A percentile compares a stretch with the other conserved stretches of the same genome.
phyloP scores from a whole-genome alignment of 1,284 basidiomycete genomes.

The Leccinum solheimii region DNA sequence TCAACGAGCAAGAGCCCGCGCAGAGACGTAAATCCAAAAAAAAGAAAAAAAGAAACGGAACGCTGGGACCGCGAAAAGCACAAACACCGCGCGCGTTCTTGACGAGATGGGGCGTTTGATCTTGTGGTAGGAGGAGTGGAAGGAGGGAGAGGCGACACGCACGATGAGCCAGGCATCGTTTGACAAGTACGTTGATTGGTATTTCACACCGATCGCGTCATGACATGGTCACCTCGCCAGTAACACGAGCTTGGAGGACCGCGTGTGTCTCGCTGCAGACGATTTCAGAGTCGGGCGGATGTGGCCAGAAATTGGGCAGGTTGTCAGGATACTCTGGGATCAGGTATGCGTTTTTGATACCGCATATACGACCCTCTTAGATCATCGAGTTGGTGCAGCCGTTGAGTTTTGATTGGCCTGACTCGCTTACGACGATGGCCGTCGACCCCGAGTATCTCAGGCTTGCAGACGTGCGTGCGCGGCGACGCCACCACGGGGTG shows the following conservation, averaged over 20 bases:
- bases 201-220: background rate
- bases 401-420: no score
- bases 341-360: slow-evolving; percentile 34
- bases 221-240: slow-evolving; percentile 27
- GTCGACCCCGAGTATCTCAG: no score
- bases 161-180: slow-evolving; percentile 25
- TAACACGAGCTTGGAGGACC: slow-evolving; percentile 34
- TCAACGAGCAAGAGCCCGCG: slow-evolving; percentile 37
- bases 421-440: no score
- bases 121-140: slow-evolving; percentile 55
- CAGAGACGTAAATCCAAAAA: slow-evolving; percentile 34
- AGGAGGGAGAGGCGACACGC: slow-evolving; percentile 40
- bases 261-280: slow-evolving; percentile 42
- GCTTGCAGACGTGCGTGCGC: no score
- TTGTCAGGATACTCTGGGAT: slow-evolving; percentile 47
- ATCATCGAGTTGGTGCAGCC: no score
- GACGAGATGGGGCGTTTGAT: slow-evolving; percentile 20
- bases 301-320: slow-evolving; percentile 39
- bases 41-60: background rate
- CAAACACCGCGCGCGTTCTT: no score
- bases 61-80: slow-evolving; percentile 22
- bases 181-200: slow-evolving; percentile 33
- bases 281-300: slow-evolving; percentile 46
- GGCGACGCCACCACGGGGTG: slow-evolving; percentile 48
- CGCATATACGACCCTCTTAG: background rate